A percentile compares a stretch with the other conserved stretches of the same genome.
Evolutionary conservation across 2,329 filamentous ascomycete genomes (phyloP).

Genomic region (Venturia pyrina): DNA sequence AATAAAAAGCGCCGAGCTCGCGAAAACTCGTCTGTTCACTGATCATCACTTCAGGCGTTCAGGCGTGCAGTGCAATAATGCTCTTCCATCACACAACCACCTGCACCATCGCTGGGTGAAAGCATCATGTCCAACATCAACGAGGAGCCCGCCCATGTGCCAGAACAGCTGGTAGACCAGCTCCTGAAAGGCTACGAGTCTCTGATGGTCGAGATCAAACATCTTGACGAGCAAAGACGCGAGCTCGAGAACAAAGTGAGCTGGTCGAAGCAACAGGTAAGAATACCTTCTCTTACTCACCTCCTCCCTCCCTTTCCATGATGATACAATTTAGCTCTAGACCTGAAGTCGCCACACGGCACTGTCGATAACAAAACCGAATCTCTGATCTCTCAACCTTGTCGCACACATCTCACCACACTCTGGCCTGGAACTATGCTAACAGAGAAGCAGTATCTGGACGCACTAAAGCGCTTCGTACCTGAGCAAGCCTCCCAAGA

Average conservation of each 20-base stretch:
- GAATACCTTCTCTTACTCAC: slow-evolving; percentile 15
- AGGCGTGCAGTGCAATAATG: too few species aligned
- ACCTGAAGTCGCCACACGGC: slow-evolving; percentile 38
- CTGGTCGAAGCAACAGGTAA: slow-evolving; percentile 40
- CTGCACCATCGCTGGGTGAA: neutral
- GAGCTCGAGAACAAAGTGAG: slow-evolving; percentile 37
- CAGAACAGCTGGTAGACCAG: slow-evolving; percentile 27
- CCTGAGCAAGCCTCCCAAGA: slow-evolving; percentile 30
- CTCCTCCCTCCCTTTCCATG: slow-evolving; percentile 22
- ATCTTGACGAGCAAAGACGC: slow-evolving; percentile 33
- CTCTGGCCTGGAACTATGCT: neutral
- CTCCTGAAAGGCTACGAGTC: slow-evolving; percentile 38
- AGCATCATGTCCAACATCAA: slow-evolving; percentile 2
- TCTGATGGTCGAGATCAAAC: slow-evolving; percentile 36
- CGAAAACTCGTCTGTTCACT: neutral
- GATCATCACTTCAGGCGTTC: neutral
- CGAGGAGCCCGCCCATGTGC: slow-evolving; percentile 2
- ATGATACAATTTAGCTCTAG: slow-evolving; percentile 42
- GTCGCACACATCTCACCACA: neutral
- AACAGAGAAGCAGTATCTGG: slow-evolving; percentile 24
- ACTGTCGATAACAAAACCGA: slow-evolving; percentile 32
- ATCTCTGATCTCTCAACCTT: slow-evolving; percentile 21
- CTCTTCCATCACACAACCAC: neutral
- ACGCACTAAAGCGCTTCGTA: slow-evolving; percentile 28
- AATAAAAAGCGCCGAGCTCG: neutral